Base-by-base conservation (phyloP, 2,329 filamentous ascomycete genomes). In the Tolypocladium ovalisporum region DNA sequence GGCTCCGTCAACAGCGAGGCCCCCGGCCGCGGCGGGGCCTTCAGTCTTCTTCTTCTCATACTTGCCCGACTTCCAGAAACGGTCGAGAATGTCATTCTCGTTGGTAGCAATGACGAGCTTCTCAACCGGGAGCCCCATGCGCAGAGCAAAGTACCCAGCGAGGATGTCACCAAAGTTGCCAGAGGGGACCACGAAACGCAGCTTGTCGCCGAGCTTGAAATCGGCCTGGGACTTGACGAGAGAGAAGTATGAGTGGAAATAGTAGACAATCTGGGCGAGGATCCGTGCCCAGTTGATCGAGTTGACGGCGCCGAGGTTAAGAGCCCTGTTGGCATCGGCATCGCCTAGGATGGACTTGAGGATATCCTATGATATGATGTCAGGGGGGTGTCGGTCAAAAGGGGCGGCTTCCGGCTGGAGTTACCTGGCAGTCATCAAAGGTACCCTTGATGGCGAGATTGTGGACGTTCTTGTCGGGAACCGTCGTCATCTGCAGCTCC, bases 131-230 rank as follows among this genome's bases (percentile, higher is more conserved):
- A 97, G 81, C 57, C 91, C 92, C 90, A 96, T 96, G 65, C 85
- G 81, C 65, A 87, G 87, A 24, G 93, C 92, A 68, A 97, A 97
- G 76, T 93, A 97, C 54, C 93, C 93, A 1, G 90, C 89, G 4
- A 97, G 79, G 63, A 99, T 91, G 70, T 97, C 90, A 61, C 94
- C 90, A 73, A 99, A 99, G 79, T 99, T 97, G 57, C 94, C 94
- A 0, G 92, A 95, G 2, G 94, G 94, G 0, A 96, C 90, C 10
- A 96, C 89, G 67, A 92, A 96, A 59, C 92, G 86, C 42, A 94
- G 80, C 67, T 83, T 84, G 64, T 89, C 83, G 63, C 81, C 83
- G 29, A 86, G 66, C 58, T 84, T 80, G 71, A 88, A 87, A 19
- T 75, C 72, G 0, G 80, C 68, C 4, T 83, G 82, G 54, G 80